Percentiles rank a stretch among this genome's conserved stretches.
Evolutionary conservation across 495 filamentous ascomycete genomes (phyloP).

Genomic region (Hypoxylon crocopeplum): DNA sequence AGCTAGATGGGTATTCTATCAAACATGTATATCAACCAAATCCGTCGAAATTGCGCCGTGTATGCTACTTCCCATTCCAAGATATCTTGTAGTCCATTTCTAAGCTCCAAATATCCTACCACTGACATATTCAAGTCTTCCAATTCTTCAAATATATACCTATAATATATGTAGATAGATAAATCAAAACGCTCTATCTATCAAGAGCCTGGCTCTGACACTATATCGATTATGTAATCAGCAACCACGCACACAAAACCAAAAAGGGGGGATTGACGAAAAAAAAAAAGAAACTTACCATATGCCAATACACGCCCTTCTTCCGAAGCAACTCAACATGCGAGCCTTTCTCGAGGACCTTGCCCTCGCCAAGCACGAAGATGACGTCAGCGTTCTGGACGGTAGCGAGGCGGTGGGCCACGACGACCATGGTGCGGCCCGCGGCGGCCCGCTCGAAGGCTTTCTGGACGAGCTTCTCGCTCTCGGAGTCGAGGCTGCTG

Average conservation of each 20-base stretch:
- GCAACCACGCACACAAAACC: neutral
- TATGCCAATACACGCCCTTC: slow-evolving; percentile 61
- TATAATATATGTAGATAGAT: neutral
- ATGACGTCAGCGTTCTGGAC: slow-evolving; percentile 68
- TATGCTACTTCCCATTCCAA: neutral
- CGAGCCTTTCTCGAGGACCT: slow-evolving; percentile 63
- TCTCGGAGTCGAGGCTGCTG: slow-evolving; percentile 76
- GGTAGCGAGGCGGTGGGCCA: slow-evolving; percentile 70
- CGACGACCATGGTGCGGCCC: slow-evolving; percentile 75
- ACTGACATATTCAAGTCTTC: too few relatives aligned
- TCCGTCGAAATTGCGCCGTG: neutral
- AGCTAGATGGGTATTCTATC: slow-evolving; percentile 11
- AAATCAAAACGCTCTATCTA: slow-evolving; percentile 17
- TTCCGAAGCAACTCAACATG: slow-evolving; percentile 59
- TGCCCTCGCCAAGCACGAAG: slow-evolving; percentile 63
- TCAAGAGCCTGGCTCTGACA: slow-evolving; percentile 44
- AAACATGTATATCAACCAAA: neutral
- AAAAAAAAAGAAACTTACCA: slow-evolving; percentile 46
- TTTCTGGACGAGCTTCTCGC: slow-evolving; percentile 75
- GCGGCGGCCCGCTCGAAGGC: slow-evolving; percentile 71
- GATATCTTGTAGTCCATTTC: neutral
- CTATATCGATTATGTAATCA: slow-evolving; percentile 9
- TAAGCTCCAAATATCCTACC: too few relatives aligned
- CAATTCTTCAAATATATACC: neutral
- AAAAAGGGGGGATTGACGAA: neutral